These are phyloP conservation scores for Alnus glutinosa DNA, from an alignment of 306 rosid genomes.

Conservation along the genomic window DNA sequence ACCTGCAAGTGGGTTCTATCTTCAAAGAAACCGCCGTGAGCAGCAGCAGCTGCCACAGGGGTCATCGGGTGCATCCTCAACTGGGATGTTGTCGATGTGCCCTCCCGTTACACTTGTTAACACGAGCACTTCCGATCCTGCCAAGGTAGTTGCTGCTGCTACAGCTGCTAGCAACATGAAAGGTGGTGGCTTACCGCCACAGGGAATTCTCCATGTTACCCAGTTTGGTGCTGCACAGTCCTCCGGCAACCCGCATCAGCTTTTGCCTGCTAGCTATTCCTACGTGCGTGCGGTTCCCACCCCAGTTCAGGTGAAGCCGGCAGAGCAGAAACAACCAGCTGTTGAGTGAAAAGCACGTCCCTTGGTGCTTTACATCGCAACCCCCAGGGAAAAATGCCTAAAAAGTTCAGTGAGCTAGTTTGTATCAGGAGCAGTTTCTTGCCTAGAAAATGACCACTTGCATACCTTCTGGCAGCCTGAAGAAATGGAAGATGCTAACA, in stretches of 20 bases:
- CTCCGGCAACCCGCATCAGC: slow-evolving; percentile 71
- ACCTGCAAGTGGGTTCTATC: slow-evolving; percentile 51
- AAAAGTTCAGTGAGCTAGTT: slow-evolving; percentile 29
- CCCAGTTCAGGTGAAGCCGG: slow-evolving; percentile 76
- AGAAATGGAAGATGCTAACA: slow-evolving; percentile 32
- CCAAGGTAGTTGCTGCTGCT: slow-evolving; percentile 49
- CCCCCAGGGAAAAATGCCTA: not conserved
- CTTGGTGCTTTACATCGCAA: slow-evolving; percentile 30
- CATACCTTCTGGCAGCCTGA: slow-evolving; percentile 33
- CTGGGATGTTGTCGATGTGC: slow-evolving; percentile 57
- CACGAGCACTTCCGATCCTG: slow-evolving; percentile 48
- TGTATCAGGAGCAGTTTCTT: slow-evolving; percentile 32
- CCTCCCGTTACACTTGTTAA: slow-evolving; percentile 37
- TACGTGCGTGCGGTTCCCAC: slow-evolving; percentile 66
- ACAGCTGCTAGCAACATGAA: slow-evolving; percentile 50
- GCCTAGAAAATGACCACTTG: slow-evolving; percentile 26
- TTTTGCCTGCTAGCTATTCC: slow-evolving; percentile 54
- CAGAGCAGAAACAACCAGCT: slow-evolving; percentile 95
- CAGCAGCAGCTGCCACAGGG: slow-evolving; percentile 62
- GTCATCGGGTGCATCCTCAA: slow-evolving; percentile 55
- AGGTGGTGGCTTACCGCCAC: slow-evolving; percentile 53
- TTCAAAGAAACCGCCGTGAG: slow-evolving; percentile 63
- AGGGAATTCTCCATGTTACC: slow-evolving; percentile 64
- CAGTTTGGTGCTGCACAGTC: slow-evolving; percentile 56
- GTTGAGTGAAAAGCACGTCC: slow-evolving; percentile 66